Percentiles rank a stretch among this genome's conserved stretches.
phyloP scores from a whole-genome alignment of 2,329 filamentous ascomycete species.

The Hypoxylon sp. region DNA sequence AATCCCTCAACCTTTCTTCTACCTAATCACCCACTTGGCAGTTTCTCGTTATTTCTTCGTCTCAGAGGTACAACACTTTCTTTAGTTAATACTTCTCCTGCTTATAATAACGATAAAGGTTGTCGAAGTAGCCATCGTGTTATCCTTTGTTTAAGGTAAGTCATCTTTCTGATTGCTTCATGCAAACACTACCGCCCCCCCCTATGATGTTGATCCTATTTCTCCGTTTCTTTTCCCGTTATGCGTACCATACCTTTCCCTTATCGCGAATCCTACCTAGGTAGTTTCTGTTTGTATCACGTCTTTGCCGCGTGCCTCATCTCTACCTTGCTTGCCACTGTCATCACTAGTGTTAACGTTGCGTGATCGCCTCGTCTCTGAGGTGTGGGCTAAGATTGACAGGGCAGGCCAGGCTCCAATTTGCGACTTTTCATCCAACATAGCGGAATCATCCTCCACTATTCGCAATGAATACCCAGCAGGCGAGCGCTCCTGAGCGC shows the following conservation, averaged over 20 bases:
- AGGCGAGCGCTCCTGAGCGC: background rate
- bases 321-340: background rate
- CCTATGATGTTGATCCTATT: background rate
- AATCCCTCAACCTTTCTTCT: background rate
- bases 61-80: background rate
- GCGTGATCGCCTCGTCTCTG: background rate
- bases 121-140: background rate
- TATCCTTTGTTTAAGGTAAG: slow-evolving; percentile 14
- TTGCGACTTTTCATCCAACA: background rate
- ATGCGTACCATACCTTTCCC: background rate
- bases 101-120: background rate
- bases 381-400: background rate
- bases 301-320: background rate
- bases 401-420: too few species aligned
- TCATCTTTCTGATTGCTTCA: slow-evolving; percentile 30
- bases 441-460: background rate
- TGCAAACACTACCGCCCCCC: slow-evolving; percentile 18
- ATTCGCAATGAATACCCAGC: background rate
- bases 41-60: background rate
- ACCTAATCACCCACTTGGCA: background rate
- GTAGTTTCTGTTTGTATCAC: background rate
- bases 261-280: background rate
- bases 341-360: background rate
- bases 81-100: background rate
- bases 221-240: background rate